phyloP scores from a whole-genome alignment of 139 green algal genomes.

The Coelastrella sp. region DNA sequence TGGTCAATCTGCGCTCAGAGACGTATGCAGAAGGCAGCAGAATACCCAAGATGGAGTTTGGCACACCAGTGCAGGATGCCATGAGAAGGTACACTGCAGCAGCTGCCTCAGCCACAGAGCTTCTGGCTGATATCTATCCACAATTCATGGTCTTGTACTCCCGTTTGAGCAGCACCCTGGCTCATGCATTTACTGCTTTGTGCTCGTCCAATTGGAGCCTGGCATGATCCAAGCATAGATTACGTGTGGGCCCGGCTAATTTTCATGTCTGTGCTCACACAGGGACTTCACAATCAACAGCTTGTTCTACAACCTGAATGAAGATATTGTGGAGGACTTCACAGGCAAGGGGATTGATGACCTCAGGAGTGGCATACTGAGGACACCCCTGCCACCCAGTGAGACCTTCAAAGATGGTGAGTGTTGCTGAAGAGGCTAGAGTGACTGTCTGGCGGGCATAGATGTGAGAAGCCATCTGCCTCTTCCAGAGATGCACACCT shows the following conservation, averaged over 20 bases:
- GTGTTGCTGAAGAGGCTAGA: not conserved
- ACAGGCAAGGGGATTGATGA: slow-evolving; percentile 87
- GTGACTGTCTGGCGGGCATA: too few relatives aligned
- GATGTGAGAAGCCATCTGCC: too few relatives aligned
- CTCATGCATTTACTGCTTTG: too few relatives aligned
- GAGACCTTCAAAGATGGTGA: slow-evolving; percentile 94
- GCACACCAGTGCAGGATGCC: slow-evolving; percentile 79
- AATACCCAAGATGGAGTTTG: slow-evolving; percentile 94
- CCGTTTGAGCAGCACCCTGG: too few relatives aligned
- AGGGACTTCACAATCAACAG: slow-evolving; percentile 97
- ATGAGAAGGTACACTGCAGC: slow-evolving; percentile 24
- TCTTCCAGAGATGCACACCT: too few relatives aligned
- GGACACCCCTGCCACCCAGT: slow-evolving; percentile 90
- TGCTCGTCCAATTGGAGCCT: too few relatives aligned
- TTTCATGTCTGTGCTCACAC: not conserved
- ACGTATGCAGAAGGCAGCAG: slow-evolving; percentile 88
- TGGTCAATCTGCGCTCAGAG: slow-evolving; percentile 97
- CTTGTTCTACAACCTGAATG: slow-evolving; percentile 98
- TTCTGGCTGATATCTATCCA: too few relatives aligned
- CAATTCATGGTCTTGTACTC: too few relatives aligned
- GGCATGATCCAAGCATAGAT: too few relatives aligned
- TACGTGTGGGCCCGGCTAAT: not conserved
- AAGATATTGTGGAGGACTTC: slow-evolving; percentile 88
- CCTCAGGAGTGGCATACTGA: slow-evolving; percentile 85
- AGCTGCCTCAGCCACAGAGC: not conserved